A percentile compares a stretch with the other conserved stretches of the same genome.
Conservation (phyloP, 225 moss, liverwort and hornwort species). For the Sphagnum tenellum region DNA sequence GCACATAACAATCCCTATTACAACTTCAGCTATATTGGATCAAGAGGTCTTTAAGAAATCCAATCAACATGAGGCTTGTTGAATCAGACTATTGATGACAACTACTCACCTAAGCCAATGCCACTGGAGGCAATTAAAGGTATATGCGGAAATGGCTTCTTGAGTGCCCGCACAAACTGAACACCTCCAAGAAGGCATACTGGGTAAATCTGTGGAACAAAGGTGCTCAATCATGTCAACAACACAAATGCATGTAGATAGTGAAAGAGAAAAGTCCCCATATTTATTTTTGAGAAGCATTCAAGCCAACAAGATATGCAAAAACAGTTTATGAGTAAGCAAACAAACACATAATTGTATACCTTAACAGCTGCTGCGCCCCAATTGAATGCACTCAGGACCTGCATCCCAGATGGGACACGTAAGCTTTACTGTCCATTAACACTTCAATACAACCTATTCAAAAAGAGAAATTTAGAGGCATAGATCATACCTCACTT, state of each 20-base stretch:
- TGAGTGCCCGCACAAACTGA: constrained; percentile 34
- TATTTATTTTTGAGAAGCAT: no score
- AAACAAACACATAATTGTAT: neutral
- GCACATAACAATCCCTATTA: no score
- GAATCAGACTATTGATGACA: neutral
- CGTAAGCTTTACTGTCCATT: no score
- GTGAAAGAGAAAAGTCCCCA: no score
- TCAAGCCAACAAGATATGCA: no score
- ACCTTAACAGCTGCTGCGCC: constrained; percentile 82
- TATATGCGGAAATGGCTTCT: constrained; percentile 34
- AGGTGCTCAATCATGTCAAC: neutral
- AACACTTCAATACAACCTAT: neutral
- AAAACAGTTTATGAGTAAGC: no score
- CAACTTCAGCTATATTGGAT: no score
- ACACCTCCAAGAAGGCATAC: constrained; percentile 57
- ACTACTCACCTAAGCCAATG: constrained; percentile 29
- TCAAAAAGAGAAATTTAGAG: neutral
- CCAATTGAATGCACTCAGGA: constrained; percentile 54
- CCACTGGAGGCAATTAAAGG: constrained; percentile 63
- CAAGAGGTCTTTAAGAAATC: no score
- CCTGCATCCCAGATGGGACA: constrained; percentile 20
- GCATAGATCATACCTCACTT: constrained; percentile 44
- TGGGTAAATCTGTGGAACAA: constrained; percentile 57
- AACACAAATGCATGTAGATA: no score
- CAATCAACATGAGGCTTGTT: no score